Evolutionary conservation across 2,329 filamentous ascomycete genomes (phyloP), one percentile per base, ranked within the genome.

Genomic region (Scopulariopsis brevicaulis): DNA sequence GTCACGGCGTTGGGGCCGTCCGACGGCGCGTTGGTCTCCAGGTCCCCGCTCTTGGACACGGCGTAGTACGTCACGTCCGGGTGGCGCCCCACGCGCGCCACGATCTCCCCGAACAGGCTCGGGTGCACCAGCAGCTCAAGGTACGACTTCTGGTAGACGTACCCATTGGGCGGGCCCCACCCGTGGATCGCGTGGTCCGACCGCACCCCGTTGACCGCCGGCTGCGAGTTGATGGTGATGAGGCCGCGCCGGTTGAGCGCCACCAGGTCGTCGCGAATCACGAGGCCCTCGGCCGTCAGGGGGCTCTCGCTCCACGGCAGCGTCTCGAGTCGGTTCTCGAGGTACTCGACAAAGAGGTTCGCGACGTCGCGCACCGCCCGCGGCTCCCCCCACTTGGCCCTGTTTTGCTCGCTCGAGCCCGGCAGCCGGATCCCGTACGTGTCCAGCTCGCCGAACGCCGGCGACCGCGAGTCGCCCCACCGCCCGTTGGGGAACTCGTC

Each of bases 401-500:
- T 88, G 73, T 97, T 97, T 66, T 93, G 87, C 73, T 96, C 92
- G 69, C 96, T 99, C 56, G 90, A 95, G 34, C 94, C 94, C 64
- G 93, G 95, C 65, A 99, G 74, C 52, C 92, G 91, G 65, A 97
- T 90, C 51, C 92, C 93, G 68, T 99, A 97, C 10, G 90, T 86
- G 72, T 97, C 93, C 56, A 97, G 77, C 72, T 96, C 91, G 66
- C 94, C 94, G 67, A 96, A 99, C 55, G 94, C 94, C 61, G 94
- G 94, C 59, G 93, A 97, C 63, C 94, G 84, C 56, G 92, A 93
- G 72, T 99, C 94, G 73, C 94, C 95, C 94, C 94, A 99, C 71
- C 94, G 88, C 53, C 94, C 94, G 77, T 99, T 99, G 58, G 94
- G 94, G 66, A 96, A 99, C 71, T 99, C 94, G 66, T 99, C 94